These are phyloP conservation scores for Talaromyces stipitatus DNA, from an alignment of 495 filamentous ascomycete species.

Conservation along the genomic window DNA sequence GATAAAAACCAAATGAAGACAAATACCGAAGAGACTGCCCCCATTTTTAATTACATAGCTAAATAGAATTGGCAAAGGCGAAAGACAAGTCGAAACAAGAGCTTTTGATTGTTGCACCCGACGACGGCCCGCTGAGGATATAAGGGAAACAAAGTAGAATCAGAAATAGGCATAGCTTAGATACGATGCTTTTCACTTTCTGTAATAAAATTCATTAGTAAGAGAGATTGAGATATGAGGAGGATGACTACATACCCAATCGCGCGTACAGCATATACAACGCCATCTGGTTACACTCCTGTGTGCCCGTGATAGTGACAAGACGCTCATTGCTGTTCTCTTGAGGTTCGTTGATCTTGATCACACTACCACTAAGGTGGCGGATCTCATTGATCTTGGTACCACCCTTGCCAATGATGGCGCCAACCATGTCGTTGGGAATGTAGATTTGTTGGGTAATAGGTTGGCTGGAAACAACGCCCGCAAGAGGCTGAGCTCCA, in stretches of 20 bases:
- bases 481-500: constrained; percentile 61
- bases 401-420: constrained; percentile 97
- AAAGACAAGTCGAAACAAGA: constrained; percentile 11
- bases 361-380: constrained; percentile 92
- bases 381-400: constrained; percentile 99
- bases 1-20: background rate
- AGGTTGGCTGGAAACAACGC: constrained; percentile 73
- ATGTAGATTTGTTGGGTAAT: constrained; percentile 98
- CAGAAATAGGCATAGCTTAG: constrained; percentile 17
- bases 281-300: constrained; percentile 98
- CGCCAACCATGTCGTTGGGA: constrained; percentile 98
- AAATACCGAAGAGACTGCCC: constrained; percentile 20
- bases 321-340: constrained; percentile 97
- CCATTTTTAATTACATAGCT: constrained; percentile 34
- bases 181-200: constrained; percentile 81
- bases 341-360: constrained; percentile 99
- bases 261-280: constrained; percentile 97
- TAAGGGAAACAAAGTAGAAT: background rate
- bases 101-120: constrained; percentile 1
- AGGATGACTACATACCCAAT: constrained; percentile 60
- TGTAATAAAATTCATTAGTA: constrained; percentile 32
- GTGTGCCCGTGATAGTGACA: constrained; percentile 94
- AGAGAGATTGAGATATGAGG: constrained; percentile 10
- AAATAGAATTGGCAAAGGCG: constrained; percentile 20
- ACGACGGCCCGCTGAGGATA: background rate